Percentiles rank a stretch among this genome's conserved stretches.
These are phyloP conservation scores for Russula olivacea DNA, from an alignment of 768 basidiomycete species.

Conservation along the genomic window DNA sequence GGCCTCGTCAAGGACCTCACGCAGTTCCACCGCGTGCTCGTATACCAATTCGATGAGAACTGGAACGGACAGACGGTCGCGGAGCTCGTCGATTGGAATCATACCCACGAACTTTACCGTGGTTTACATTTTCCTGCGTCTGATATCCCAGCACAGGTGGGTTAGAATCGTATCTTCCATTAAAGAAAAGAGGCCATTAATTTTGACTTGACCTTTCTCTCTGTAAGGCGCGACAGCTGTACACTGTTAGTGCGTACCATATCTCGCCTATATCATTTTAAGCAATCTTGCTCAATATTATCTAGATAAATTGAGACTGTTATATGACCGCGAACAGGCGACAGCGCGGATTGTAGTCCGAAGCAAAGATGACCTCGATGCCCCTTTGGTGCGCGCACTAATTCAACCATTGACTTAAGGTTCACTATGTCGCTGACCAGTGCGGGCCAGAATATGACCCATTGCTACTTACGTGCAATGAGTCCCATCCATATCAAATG, in stretches of 20 bases:
- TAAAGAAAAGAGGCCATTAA: background rate
- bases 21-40: background rate
- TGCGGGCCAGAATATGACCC: slow-evolving; percentile 62
- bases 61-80: background rate
- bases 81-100: background rate
- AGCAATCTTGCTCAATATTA: background rate
- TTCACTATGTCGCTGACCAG: slow-evolving; percentile 29
- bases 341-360: slow-evolving; percentile 70
- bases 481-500: background rate
- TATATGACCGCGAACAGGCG: slow-evolving; percentile 67
- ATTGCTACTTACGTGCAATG: slow-evolving; percentile 72
- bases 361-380: slow-evolving; percentile 37
- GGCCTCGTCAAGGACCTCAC: background rate
- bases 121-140: background rate
- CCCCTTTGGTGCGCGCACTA: background rate
- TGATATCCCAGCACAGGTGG: background rate
- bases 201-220: background rate
- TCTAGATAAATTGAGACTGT: slow-evolving; percentile 65
- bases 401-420: background rate
- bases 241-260: background rate
- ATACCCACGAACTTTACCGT: background rate
- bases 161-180: background rate
- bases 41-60: background rate
- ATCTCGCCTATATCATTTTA: background rate
- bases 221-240: background rate